Evolutionary conservation across 2,329 filamentous ascomycete species (phyloP), one percentile per base, ranked within the genome.

Genomic region (Westerdykella sp.): DNA sequence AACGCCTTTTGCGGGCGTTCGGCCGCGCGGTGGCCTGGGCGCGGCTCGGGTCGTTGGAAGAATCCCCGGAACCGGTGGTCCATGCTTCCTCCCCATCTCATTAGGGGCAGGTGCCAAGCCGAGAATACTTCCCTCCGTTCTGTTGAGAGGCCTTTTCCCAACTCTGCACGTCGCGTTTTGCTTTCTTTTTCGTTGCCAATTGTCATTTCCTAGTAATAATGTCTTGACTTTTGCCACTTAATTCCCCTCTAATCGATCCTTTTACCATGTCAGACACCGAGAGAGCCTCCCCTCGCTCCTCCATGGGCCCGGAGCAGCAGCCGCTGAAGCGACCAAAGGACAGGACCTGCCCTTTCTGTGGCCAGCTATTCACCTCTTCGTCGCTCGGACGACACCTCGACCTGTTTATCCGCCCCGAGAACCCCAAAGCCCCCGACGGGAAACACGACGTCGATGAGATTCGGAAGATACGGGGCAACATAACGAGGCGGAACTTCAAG

Each of bases 381-480:
- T 95, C 88, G 2, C 80, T 97, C 41, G 91, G 91, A 39, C 84
- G 91, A 37, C 91, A 97, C 69, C 82, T 96, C 53, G 91, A 97
- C 65, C 79, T 95, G 32, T 96, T 94, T 67, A 90, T 96, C 59
- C 90, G 89, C 62, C 84, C 89, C 46, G 94, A 89, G 71, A 96
- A 96, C 65, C 88, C 91, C 1, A 93, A 90, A 67, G 77, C 83
- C 1, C 73, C 85, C 6, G 91, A 97, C 69, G 90, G 90, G 39
- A 71, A 95, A 37, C 91, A 97, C 68, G 77, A 95, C 70, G 87
- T 96, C 45, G 87, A 91, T 6, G 87, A 87, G 66, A 97, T 97
- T 58, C 79, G 80, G 54, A 87, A 85, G 67, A 73, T 95, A 58
- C 81, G 91, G 41, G 87, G 87, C 36, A 79, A 81, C 48, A 95